These are phyloP conservation scores for Polygonum aviculare DNA, from an alignment of 148 eudicot genomes.

Conservation along the genomic window DNA sequence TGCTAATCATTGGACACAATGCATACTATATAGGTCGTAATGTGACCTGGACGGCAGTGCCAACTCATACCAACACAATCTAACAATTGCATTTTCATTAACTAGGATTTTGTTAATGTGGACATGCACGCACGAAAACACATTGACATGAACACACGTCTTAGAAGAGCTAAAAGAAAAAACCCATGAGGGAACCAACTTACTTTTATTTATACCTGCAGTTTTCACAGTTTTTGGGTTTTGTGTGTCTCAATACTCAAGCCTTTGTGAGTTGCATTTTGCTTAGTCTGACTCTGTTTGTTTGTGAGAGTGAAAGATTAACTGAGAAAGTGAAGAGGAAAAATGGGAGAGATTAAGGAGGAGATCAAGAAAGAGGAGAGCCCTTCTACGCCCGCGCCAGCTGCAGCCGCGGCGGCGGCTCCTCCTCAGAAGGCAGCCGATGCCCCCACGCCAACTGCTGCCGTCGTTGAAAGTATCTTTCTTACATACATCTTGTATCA, in stretches of 20 bases:
- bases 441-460: not conserved
- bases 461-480: not conserved
- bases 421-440: not conserved
- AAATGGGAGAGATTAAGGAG: not conserved
- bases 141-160: not conserved
- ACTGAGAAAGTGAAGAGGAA: not conserved
- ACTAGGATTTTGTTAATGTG: not conserved
- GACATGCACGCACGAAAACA: not conserved
- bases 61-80: not conserved
- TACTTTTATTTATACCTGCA: not conserved
- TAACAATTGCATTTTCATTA: not conserved
- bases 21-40: not conserved
- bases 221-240: not conserved
- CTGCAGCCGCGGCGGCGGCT: not conserved
- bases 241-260: not conserved
- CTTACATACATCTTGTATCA: not conserved
- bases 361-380: conserved; percentile 1
- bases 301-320: not conserved
- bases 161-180: not conserved
- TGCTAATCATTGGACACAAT: not conserved
- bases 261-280: not conserved
- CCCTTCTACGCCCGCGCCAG: not conserved
- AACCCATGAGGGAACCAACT: not conserved
- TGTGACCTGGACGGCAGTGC: not conserved
- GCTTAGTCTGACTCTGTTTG: not conserved